Base-by-base conservation (phyloP, 345 rosid species). In the Excoecaria cochinchinensis region DNA sequence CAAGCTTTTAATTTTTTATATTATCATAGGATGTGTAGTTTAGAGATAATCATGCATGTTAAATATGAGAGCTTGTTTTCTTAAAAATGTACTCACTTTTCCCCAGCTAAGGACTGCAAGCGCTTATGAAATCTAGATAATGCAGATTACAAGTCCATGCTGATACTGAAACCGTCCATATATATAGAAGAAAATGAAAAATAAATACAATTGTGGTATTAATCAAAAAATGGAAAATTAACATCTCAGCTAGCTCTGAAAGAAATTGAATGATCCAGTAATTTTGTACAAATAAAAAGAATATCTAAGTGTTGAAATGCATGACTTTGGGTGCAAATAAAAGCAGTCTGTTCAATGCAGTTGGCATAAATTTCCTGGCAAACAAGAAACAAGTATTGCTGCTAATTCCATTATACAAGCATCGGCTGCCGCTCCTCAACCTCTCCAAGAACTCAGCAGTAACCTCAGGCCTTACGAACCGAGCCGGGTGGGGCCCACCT, bases 401-500 rank as follows among this genome's bases (percentile, higher is more conserved):
- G 4, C 13, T 60, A 66, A 59, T 65, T 47, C 97, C 98, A 50
- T 91, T 91, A 68, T 90, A 85, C 24, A 47, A 52, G 21, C 97
- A 91, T 3, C 47, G 60, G 48, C 78, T 80, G 67, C 86, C 83
- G 67, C 73, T 75, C 78, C 97, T 91, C 72, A 91, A 44, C 71
- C 52, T 82, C 85, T 84, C 69, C 82, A 94, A 80, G 67, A 92
- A 83, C 77, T 70, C 89, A 1, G 36, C 50, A 0, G 92, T 87
- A 67, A 94, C 89, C 31, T 85, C 86, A 0, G 65, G 12, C 73
- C 95, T 83, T 0, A 70, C 10, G 42, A 85, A 91, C 69, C 83
- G 82, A 9, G 77, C 77, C 0, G 98, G 98, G 14, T 94, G 98
- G 0, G 97, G 87, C 21, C 97, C 97, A 0, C 97, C 95, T 66